Evolutionary conservation across 306 rosid genomes (phyloP).

Genomic region (Vigna reflexopilosa): DNA sequence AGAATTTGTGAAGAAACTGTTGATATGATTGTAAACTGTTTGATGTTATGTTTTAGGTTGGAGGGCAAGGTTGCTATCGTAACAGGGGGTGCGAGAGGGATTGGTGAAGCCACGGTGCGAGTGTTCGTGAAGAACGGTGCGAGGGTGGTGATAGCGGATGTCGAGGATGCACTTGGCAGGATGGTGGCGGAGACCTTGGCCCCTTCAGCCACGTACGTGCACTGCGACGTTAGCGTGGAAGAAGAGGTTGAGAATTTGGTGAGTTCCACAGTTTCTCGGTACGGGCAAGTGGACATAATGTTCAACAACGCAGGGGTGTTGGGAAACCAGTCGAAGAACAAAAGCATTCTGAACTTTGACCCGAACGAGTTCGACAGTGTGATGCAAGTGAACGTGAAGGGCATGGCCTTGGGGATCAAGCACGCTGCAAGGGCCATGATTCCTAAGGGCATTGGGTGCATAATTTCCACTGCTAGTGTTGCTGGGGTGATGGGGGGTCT

Average conservation of each 20-base stretch:
- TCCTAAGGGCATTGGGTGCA: slow-evolving; percentile 59
- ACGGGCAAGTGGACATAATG: slow-evolving; percentile 73
- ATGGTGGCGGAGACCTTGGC: slow-evolving; percentile 57
- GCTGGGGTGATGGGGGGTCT: slow-evolving; percentile 79
- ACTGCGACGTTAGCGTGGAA: slow-evolving; percentile 72
- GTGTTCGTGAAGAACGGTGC: slow-evolving; percentile 74
- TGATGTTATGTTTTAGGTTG: slow-evolving; percentile 48
- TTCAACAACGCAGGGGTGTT: slow-evolving; percentile 87
- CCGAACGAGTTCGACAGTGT: slow-evolving; percentile 67
- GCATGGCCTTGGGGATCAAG: slow-evolving; percentile 76
- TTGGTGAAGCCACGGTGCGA: slow-evolving; percentile 77
- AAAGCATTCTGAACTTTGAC: slow-evolving; percentile 71
- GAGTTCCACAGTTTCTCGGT: slow-evolving; percentile 49
- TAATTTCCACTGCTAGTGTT: slow-evolving; percentile 76
- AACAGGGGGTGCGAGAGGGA: slow-evolving; percentile 83
- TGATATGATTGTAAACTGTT: not conserved
- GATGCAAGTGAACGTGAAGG: slow-evolving; percentile 83
- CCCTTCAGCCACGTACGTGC: slow-evolving; percentile 58
- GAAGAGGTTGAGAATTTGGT: slow-evolving; percentile 61
- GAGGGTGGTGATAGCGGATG: slow-evolving; percentile 71
- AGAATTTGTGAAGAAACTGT: not conserved
- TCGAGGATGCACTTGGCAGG: slow-evolving; percentile 61
- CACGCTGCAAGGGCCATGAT: slow-evolving; percentile 82
- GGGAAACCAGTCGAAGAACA: slow-evolving; percentile 68
- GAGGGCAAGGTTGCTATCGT: slow-evolving; percentile 82